phyloP scores from a whole-genome alignment of 2,329 filamentous ascomycete species.

The Trichoderma citrinoviride region DNA sequence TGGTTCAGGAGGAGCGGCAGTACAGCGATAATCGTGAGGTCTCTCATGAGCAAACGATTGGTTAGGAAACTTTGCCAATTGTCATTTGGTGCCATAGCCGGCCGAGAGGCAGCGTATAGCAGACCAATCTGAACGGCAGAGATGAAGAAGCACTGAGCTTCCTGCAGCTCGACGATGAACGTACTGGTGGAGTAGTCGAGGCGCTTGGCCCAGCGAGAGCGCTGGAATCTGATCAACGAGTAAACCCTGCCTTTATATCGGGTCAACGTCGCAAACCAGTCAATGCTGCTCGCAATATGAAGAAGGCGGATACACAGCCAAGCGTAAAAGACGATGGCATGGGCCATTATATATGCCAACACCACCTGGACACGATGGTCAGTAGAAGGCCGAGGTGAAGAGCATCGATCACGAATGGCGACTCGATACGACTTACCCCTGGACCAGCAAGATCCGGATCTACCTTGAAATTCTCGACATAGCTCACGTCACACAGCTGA shows the following conservation, averaged over 20 bases:
- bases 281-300: neutral
- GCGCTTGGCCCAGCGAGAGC: neutral
- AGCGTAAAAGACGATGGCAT: neutral
- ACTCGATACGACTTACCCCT: neutral
- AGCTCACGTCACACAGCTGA: no score
- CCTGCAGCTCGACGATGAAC: constrained; percentile 12
- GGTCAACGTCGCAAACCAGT: neutral
- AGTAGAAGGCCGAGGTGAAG: no score
- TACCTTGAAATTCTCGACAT: no score
- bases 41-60: neutral
- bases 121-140: constrained; percentile 10
- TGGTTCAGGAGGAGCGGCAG: neutral
- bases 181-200: neutral
- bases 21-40: neutral
- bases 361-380: neutral
- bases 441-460: constrained; percentile 17
- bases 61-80: neutral
- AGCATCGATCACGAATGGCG: neutral
- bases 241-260: neutral
- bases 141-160: constrained; percentile 20
- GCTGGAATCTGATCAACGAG: neutral
- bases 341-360: constrained; percentile 5
- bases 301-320: constrained; percentile 5
- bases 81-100: neutral
- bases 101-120: neutral